These are phyloP conservation scores for Epichloe coenophiala DNA, from an alignment of 2,329 filamentous ascomycete genomes.

Conservation along the genomic window DNA sequence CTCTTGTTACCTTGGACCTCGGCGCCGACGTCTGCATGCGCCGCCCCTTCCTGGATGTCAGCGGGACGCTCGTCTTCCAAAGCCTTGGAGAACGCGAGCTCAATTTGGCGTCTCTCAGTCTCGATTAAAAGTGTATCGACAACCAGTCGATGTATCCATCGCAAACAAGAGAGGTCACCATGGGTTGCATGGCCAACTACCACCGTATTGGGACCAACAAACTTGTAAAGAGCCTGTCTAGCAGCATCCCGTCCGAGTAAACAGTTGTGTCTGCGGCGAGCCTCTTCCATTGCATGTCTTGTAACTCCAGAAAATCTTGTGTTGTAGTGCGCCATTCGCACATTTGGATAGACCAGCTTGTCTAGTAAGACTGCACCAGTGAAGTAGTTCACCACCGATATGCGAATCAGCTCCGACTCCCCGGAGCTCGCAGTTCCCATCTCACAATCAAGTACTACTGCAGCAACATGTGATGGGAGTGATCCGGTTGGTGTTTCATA, in stretches of 20 bases:
- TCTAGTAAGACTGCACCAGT: conserved; percentile 33
- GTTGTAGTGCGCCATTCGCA: conserved; percentile 33
- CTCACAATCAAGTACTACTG: conserved; percentile 40
- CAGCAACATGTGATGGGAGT: conserved; percentile 6
- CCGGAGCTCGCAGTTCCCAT: conserved; percentile 33
- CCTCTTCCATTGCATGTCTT: conserved; percentile 21
- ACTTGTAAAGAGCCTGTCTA: conserved; percentile 27
- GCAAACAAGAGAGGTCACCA: conserved; percentile 28
- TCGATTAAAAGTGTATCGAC: conserved; percentile 32
- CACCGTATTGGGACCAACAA: conserved; percentile 31
- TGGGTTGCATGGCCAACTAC: conserved; percentile 32
- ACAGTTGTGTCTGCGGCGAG: conserved; percentile 17
- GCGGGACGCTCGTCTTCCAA: background rate
- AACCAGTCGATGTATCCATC: conserved; percentile 32
- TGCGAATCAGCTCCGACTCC: conserved; percentile 38
- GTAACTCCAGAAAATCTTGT: conserved; percentile 37
- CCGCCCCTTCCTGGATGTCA: conserved; percentile 5
- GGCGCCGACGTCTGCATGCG: background rate
- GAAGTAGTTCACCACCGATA: conserved; percentile 39
- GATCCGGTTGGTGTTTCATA: conserved; percentile 7
- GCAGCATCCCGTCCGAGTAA: conserved; percentile 29
- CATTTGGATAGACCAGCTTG: conserved; percentile 33
- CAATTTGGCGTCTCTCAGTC: conserved; percentile 7
- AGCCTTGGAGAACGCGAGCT: background rate
- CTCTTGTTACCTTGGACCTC: background rate